A percentile compares a stretch with the other conserved stretches of the same genome.
phyloP scores from a whole-genome alignment of 192 early-diverging fungal genomes.

The Linnemannia exigua region DNA sequence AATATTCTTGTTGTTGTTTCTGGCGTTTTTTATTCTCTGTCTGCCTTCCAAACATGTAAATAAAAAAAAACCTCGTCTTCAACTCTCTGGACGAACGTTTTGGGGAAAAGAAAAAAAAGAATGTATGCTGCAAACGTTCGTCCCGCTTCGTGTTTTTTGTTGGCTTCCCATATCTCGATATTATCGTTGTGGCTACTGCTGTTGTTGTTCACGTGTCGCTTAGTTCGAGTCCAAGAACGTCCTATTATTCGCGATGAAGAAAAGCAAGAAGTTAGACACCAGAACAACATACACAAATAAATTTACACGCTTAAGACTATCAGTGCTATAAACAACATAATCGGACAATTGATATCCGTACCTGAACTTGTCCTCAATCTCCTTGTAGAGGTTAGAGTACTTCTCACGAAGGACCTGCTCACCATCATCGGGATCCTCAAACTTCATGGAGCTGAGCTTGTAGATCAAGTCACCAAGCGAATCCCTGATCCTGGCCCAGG shows the following conservation, averaged over 20 bases:
- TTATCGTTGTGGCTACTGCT: no score
- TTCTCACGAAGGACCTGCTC: slow-evolving; percentile 88
- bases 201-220: no score
- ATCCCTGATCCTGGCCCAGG: slow-evolving; percentile 97
- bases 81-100: not conserved
- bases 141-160: not conserved
- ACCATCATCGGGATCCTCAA: slow-evolving; percentile 98
- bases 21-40: not conserved
- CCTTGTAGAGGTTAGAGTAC: slow-evolving; percentile 92
- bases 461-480: slow-evolving; percentile 93
- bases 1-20: slow-evolving; percentile 7
- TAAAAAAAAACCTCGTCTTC: not conserved
- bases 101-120: not conserved
- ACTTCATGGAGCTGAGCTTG: slow-evolving; percentile 99
- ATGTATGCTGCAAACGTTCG: slow-evolving; percentile 13
- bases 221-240: slow-evolving; percentile 57
- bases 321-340: not conserved
- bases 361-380: slow-evolving; percentile 96
- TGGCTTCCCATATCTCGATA: no score
- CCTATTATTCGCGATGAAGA: slow-evolving; percentile 12
- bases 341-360: not conserved
- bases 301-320: no score
- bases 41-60: not conserved
- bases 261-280: not conserved
- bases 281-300: not conserved